Evolutionary conservation across 768 basidiomycete genomes (phyloP).

Genomic region (Mrakia hoshinonis): DNA sequence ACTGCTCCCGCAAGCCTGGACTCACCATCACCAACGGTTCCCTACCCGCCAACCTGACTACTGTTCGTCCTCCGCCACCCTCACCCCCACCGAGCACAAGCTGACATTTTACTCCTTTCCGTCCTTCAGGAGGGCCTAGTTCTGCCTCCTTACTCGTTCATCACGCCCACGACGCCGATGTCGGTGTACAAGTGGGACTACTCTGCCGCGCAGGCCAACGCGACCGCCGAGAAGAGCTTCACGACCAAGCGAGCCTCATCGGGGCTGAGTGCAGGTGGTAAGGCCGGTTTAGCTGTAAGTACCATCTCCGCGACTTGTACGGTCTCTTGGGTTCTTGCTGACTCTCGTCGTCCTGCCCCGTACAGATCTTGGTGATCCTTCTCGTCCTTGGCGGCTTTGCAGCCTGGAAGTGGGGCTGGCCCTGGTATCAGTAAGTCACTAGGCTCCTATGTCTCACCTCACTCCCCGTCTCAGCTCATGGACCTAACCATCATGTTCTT

Average conservation of each 20-base stretch:
- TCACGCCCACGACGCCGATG: not conserved
- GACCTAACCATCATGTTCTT: not conserved
- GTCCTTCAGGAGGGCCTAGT: not conserved
- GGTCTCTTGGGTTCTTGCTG: not conserved
- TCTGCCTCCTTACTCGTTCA: constrained; percentile 9
- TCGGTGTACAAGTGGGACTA: constrained; percentile 6
- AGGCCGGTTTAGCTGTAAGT: not conserved
- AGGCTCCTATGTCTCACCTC: too few species aligned
- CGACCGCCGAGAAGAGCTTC: constrained; percentile 11
- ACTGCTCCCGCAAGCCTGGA: not conserved
- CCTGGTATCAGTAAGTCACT: constrained; percentile 5
- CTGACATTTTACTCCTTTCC: not conserved
- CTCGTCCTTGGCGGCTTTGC: not conserved
- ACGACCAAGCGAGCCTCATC: not conserved
- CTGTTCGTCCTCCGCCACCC: not conserved
- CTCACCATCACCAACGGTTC: constrained; percentile 17
- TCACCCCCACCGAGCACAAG: not conserved
- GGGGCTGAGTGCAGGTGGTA: not conserved
- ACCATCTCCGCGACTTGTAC: not conserved
- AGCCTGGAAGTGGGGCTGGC: not conserved
- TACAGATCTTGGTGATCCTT: not conserved
- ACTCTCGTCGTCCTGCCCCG: not conserved
- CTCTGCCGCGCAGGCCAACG: not conserved
- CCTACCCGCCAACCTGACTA: constrained; percentile 5
- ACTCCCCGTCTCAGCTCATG: not conserved